Conservation (phyloP, 2,329 filamentous ascomycete genomes). For the Xylaria sp. region DNA sequence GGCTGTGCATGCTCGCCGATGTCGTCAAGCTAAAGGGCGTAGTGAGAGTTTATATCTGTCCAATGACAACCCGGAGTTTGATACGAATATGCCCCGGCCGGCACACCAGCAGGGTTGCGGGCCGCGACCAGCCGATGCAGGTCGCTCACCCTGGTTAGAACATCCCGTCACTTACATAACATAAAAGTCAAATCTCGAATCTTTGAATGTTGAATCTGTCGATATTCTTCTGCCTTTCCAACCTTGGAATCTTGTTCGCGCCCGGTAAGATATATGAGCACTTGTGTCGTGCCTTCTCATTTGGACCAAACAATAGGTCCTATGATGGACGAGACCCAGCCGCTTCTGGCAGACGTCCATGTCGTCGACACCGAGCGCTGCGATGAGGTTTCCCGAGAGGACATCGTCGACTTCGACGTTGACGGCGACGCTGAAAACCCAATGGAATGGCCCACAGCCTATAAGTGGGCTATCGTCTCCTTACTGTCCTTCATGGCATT, state of each 20-base stretch:
- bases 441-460: conserved; percentile 60
- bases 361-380: conserved; percentile 38
- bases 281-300: not conserved
- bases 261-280: conserved; percentile 12
- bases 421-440: conserved; percentile 62
- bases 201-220: conserved; percentile 1
- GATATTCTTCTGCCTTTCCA: not conserved
- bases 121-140: conserved; percentile 21
- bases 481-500: conserved; percentile 66
- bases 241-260: not conserved
- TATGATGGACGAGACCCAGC: conserved; percentile 51
- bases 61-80: conserved; percentile 5
- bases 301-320: conserved; percentile 1
- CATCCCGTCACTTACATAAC: not conserved
- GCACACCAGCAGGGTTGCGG: not conserved
- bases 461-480: conserved; percentile 64
- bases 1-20: conserved; percentile 17
- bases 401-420: conserved; percentile 58
- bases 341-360: conserved; percentile 45
- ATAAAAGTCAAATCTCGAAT: conserved; percentile 8
- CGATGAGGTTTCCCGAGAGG: conserved; percentile 40
- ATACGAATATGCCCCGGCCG: not conserved
- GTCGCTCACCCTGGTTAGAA: conserved; percentile 1
- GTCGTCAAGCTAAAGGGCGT: conserved; percentile 31
- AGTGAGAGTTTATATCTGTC: not conserved